Evolutionary conservation across 2,329 filamentous ascomycete genomes (phyloP), one percentile per base, ranked within the genome.

Genomic region (Rhynchosporium graminicola): DNA sequence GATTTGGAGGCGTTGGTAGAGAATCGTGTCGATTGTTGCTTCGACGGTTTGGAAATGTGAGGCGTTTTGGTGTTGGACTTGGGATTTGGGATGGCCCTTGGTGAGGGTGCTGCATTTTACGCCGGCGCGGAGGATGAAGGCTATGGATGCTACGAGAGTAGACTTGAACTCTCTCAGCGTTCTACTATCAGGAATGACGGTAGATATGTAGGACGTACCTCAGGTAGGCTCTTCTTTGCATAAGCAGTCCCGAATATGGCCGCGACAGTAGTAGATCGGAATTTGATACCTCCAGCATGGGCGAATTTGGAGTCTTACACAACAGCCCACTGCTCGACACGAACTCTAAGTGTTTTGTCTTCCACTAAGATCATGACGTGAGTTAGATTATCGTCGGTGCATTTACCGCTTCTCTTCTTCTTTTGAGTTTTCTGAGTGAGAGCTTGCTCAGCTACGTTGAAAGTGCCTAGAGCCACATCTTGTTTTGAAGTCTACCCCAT

Each of bases 261-360:
- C 9, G 68, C 67, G 28, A 65, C 66, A 0, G 68, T 69, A 31
- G 68, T 69, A 1, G 67, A 59, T 40, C 64, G 62, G 42, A 70
- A 70, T n/a, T 64, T 56, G 9, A 65, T 60, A 3, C 63, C 65
- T 2, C 67, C 68, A 40, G 67, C 67, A 58, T 70, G 69, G 4
- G 67, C 67, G 13, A 71, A 69, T 29, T 68, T 67, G 13, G 66
- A 67, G 2, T 65, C 61, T 46, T 70, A 72, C 51, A 68, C 63
- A 10, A 71, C 56, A 1, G 68, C 69, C 70, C 70, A 72, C 36
- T 70, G 64, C 29, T 72, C 69, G 13, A 72, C 29, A 33, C 68
- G 43, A 4, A 52, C 55, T 2, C 61, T 63, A 15, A 66, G 36
- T 3, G 54, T 46, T 46, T 58, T 40, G 20, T 63, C 28, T 28